A percentile compares a stretch with the other conserved stretches of the same genome.
phyloP scores from a whole-genome alignment of 164 flowering plant species.

The Berberis thunbergii region DNA sequence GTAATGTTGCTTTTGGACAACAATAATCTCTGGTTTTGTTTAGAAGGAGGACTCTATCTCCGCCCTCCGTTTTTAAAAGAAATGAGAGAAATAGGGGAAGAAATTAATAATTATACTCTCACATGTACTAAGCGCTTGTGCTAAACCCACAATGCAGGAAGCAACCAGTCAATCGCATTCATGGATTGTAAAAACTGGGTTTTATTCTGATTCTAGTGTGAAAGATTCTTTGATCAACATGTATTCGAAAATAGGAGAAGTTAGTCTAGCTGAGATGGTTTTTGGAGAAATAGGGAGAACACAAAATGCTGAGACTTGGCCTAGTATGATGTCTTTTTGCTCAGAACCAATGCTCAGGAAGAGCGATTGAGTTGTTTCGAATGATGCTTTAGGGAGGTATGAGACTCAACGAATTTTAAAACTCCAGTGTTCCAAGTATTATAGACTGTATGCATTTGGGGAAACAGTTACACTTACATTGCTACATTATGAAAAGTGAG shows the following conservation, averaged over 20 bases:
- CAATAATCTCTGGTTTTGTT: no score
- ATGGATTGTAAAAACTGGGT: no score
- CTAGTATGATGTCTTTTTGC: slow-evolving; percentile 54
- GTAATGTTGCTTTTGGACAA: no score
- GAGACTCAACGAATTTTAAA: slow-evolving; percentile 48
- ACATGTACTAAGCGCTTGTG: no score
- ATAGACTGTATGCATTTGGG: slow-evolving; percentile 38
- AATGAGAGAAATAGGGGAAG: no score
- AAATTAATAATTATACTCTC: no score
- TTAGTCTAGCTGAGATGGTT: slow-evolving; percentile 34
- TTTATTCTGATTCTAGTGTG: slow-evolving; percentile 45
- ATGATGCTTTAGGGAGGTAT: slow-evolving; percentile 44
- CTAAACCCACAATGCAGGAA: no score
- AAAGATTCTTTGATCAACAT: slow-evolving; percentile 47
- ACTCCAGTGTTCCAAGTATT: slow-evolving; percentile 53
- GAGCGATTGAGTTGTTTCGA: slow-evolving; percentile 35
- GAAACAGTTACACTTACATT: slow-evolving; percentile 40
- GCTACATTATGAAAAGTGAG: slow-evolving; percentile 45
- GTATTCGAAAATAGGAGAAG: slow-evolving; percentile 56
- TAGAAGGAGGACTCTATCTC: no score
- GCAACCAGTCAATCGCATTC: no score
- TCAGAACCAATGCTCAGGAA: slow-evolving; percentile 26
- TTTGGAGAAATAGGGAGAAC: slow-evolving; percentile 28
- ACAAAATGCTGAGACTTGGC: slow-evolving; percentile 28
- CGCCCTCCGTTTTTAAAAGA: no score